Base-by-base conservation (phyloP, 2,329 filamentous ascomycete genomes). In the Tolypocladium album region DNA sequence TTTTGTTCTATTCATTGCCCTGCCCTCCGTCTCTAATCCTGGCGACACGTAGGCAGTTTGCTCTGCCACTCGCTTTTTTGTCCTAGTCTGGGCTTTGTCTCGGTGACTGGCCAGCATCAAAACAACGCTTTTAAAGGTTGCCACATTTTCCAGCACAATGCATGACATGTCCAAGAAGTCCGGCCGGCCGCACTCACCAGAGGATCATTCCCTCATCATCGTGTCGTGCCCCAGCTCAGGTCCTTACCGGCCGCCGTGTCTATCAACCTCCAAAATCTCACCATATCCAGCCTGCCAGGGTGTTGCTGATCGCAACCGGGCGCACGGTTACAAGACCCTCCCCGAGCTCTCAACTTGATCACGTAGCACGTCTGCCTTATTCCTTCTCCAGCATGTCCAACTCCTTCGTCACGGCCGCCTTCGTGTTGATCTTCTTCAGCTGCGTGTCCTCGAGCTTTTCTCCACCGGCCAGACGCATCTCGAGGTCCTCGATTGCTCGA, bases 371-470 rank as follows among this genome's bases (percentile, higher is more conserved):
- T 64, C 50, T 24, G 12, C 34, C 13, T 40, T 50, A 61, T 43
- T 73, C 71, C 61, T 62, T 67, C 64, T 72, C 71, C 59, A 92
- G 72, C 9, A 74, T 77, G 55, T 88, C 83, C 61, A 99, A 78
- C 77, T 99, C 94, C 76, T 88, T 90, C 63, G 92, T 81, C 61
- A 99, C 93, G 20, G 83, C 76, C 56, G 86, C 79, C 78, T 97
- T 96, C 27, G 92, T 97, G 60, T 85, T 84, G 68, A 99, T 99
- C 83, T 99, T 99, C 82, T 96, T 95, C 75, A 99, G 86, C 78
- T 99, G 94, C 39, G 94, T 99, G 70, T 97, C 93, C 78, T 99
- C 94, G 62, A 99, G 79, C 81, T 97, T 97, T 81, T 99, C 94
- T 6, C 93, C 93, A 40, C 88, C 88, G 3, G 93, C 94, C 66